Percentiles rank a stretch among this genome's conserved stretches.
These are phyloP conservation scores for Cryphonectria naterciae DNA, from an alignment of 2,329 filamentous ascomycete species.

Conservation along the genomic window DNA sequence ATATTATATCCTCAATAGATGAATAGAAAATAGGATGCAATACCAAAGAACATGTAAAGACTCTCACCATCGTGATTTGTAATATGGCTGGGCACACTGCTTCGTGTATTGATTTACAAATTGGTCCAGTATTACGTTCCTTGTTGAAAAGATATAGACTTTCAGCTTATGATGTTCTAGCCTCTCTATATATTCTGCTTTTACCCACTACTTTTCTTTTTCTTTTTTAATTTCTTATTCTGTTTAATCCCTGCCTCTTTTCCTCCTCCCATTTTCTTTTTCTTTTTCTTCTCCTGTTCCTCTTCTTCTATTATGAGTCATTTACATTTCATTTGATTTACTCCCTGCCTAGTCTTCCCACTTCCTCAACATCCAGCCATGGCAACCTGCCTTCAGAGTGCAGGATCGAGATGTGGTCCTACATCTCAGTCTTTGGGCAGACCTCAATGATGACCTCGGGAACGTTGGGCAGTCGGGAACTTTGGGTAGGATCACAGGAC, in stretches of 20 bases:
- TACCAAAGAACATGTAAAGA: background rate
- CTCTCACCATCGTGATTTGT: background rate
- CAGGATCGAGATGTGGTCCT: background rate
- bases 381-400: no score
- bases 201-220: background rate
- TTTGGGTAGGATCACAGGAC: background rate
- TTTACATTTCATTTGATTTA: no score
- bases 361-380: no score
- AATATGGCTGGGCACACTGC: no score
- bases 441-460: background rate
- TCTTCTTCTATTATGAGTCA: no score
- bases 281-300: background rate
- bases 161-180: background rate
- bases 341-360: no score
- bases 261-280: background rate
- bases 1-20: background rate
- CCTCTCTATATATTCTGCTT: no score
- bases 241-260: no score
- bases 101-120: background rate
- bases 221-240: no score
- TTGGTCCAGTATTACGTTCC: background rate
- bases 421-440: background rate
- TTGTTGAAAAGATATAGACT: background rate
- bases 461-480: background rate
- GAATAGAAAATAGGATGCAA: background rate